phyloP scores from a whole-genome alignment of 2,329 filamentous ascomycete species.

The Botryotinia calthae region DNA sequence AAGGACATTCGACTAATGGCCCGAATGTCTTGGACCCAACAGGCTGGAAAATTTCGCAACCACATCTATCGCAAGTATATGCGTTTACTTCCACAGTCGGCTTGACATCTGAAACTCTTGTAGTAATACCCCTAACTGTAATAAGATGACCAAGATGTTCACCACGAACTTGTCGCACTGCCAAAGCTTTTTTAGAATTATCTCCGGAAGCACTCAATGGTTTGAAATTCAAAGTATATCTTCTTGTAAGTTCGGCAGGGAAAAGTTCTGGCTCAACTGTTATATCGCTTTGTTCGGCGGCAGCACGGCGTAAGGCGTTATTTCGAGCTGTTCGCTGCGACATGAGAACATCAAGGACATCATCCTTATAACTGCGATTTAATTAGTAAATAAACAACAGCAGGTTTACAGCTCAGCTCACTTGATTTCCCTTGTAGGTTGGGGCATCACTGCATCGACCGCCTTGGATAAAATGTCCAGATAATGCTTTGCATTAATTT shows the following conservation, averaged over 20 bases:
- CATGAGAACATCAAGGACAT: slow-evolving; percentile 96
- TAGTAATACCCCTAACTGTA: slow-evolving; percentile 90
- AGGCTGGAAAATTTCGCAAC: slow-evolving; percentile 96
- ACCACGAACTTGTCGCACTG: slow-evolving; percentile 90
- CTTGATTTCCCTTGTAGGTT: slow-evolving; percentile 73
- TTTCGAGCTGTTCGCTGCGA: slow-evolving; percentile 85
- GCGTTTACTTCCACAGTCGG: slow-evolving; percentile 96
- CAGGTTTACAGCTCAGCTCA: slow-evolving; percentile 44
- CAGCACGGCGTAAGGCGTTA: slow-evolving; percentile 66
- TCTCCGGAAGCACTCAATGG: slow-evolving; percentile 69
- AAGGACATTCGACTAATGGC: slow-evolving; percentile 82
- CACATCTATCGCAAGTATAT: slow-evolving; percentile 95
- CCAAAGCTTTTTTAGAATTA: slow-evolving; percentile 63
- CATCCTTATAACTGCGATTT: slow-evolving; percentile 78
- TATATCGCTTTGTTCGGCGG: slow-evolving; percentile 60
- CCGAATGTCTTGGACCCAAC: slow-evolving; percentile 88
- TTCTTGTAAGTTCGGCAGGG: slow-evolving; percentile 83
- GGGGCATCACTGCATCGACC: slow-evolving; percentile 82
- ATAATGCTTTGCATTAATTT: slow-evolving; percentile 91
- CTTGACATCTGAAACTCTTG: slow-evolving; percentile 95
- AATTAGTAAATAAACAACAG: slow-evolving; percentile 1
- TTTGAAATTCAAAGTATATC: slow-evolving; percentile 96
- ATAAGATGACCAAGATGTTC: slow-evolving; percentile 92
- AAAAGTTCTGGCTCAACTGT: slow-evolving; percentile 73
- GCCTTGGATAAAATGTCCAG: slow-evolving; percentile 87